phyloP scores from a whole-genome alignment of 371 early-diverging fungal species.

The Apophysomyces variabilis region DNA sequence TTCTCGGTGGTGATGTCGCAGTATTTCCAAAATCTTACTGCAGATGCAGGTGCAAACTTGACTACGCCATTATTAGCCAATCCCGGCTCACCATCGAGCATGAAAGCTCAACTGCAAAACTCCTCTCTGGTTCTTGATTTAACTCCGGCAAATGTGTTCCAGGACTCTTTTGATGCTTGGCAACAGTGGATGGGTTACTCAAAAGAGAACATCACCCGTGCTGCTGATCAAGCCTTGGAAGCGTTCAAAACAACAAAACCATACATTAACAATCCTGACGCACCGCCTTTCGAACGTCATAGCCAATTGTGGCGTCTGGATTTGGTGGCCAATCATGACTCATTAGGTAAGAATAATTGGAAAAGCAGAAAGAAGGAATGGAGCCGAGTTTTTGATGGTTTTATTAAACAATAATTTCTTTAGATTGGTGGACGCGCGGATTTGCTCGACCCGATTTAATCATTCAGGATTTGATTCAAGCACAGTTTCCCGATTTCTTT shows the following conservation, averaged over 20 bases:
- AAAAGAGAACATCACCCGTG: slow-evolving; percentile 15
- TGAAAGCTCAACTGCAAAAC: slow-evolving; percentile 35
- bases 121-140: slow-evolving; percentile 35
- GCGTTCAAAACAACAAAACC: slow-evolving; percentile 11
- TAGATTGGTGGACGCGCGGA: slow-evolving; percentile 39
- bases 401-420: background rate
- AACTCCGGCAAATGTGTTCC: slow-evolving; percentile 21
- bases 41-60: slow-evolving; percentile 33
- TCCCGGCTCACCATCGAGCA: slow-evolving; percentile 27
- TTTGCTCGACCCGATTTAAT: slow-evolving; percentile 39
- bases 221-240: slow-evolving; percentile 12
- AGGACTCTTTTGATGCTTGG: slow-evolving; percentile 22
- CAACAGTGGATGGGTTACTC: slow-evolving; percentile 28
- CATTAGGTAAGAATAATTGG: slow-evolving; percentile 25
- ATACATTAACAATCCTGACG: slow-evolving; percentile 30
- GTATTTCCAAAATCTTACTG: slow-evolving; percentile 33
- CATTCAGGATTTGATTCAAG: slow-evolving; percentile 35
- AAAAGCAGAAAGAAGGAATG: slow-evolving; percentile 6
- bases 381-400: background rate
- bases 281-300: slow-evolving; percentile 36
- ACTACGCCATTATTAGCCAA: slow-evolving; percentile 15
- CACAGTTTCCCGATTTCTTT: slow-evolving; percentile 38
- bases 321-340: slow-evolving; percentile 22
- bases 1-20: slow-evolving; percentile 28
- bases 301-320: slow-evolving; percentile 37